Evolutionary conservation across 768 basidiomycete genomes (phyloP).

Genomic region (Crucibulum laeve): DNA sequence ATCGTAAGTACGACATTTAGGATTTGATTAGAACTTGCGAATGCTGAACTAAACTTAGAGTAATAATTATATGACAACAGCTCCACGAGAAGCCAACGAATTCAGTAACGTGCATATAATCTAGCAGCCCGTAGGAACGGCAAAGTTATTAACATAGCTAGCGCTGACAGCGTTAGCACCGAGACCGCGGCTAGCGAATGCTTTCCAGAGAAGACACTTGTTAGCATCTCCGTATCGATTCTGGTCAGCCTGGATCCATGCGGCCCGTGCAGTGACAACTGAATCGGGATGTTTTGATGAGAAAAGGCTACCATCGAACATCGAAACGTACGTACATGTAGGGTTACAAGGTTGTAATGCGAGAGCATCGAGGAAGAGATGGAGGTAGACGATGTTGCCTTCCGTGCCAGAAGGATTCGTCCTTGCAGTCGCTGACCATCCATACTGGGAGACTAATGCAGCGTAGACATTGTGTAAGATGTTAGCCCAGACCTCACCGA

Average conservation of each 20-base stretch:
- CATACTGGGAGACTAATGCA: constrained; percentile 16
- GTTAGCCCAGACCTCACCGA: constrained; percentile 44
- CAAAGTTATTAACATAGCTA: constrained; percentile 16
- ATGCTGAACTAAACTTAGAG: too few species aligned
- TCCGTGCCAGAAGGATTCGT: constrained; percentile 25
- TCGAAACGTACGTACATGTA: constrained; percentile 24
- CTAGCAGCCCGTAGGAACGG: constrained; percentile 26
- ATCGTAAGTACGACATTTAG: too few species aligned
- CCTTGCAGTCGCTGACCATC: constrained; percentile 20
- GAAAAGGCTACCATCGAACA: too few species aligned
- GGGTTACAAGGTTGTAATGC: constrained; percentile 35
- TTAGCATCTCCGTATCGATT: constrained; percentile 42
- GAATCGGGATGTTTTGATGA: too few species aligned
- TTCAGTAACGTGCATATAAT: too few species aligned
- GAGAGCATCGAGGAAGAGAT: constrained; percentile 37
- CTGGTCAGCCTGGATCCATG: constrained; percentile 46
- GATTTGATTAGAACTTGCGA: too few species aligned
- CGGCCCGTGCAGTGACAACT: constrained; percentile 40
- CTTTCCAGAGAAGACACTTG: constrained; percentile 38
- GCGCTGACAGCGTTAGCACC: constrained; percentile 33
- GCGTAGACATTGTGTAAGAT: constrained; percentile 25
- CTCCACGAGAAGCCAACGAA: too few species aligned
- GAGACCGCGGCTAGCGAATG: constrained; percentile 43
- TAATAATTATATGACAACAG: too few species aligned
- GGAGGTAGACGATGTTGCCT: constrained; percentile 36